Conservation (phyloP, 306 rosid genomes). For the Elaeagnus macrophylla region DNA sequence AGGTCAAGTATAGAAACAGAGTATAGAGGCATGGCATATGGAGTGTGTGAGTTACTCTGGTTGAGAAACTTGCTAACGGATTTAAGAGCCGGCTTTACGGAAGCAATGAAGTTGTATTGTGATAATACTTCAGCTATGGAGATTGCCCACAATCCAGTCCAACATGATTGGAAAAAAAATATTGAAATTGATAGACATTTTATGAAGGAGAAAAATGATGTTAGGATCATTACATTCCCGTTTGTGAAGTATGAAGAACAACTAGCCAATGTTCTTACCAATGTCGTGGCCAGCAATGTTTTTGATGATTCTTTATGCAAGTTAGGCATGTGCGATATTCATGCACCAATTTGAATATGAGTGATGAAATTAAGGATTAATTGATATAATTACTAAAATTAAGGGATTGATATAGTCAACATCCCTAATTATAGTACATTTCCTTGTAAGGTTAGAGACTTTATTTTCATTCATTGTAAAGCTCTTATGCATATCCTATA, state of each 20-base stretch:
- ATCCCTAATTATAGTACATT: too few species aligned
- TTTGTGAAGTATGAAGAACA: too few species aligned
- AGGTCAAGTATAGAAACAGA: background rate
- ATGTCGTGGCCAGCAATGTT: too few species aligned
- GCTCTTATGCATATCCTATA: too few species aligned
- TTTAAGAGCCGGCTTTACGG: background rate
- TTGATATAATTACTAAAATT: too few species aligned
- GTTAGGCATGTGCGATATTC: too few species aligned
- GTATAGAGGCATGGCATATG: background rate
- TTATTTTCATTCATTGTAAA: too few species aligned
- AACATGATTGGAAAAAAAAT: background rate
- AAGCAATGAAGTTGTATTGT: background rate
- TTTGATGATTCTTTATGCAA: too few species aligned
- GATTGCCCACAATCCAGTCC: background rate
- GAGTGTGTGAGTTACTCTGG: background rate
- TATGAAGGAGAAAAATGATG: background rate
- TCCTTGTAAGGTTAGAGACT: too few species aligned
- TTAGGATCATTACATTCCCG: background rate
- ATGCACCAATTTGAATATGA: too few species aligned
- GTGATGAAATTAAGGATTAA: too few species aligned
- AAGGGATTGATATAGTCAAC: too few species aligned
- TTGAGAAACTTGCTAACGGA: background rate
- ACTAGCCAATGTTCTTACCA: background rate
- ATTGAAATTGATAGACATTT: background rate
- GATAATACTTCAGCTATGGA: conserved; percentile 5